A percentile compares a stretch with the other conserved stretches of the same genome.
phyloP scores from a whole-genome alignment of 495 filamentous ascomycete genomes.

The Cercophora sp. region DNA sequence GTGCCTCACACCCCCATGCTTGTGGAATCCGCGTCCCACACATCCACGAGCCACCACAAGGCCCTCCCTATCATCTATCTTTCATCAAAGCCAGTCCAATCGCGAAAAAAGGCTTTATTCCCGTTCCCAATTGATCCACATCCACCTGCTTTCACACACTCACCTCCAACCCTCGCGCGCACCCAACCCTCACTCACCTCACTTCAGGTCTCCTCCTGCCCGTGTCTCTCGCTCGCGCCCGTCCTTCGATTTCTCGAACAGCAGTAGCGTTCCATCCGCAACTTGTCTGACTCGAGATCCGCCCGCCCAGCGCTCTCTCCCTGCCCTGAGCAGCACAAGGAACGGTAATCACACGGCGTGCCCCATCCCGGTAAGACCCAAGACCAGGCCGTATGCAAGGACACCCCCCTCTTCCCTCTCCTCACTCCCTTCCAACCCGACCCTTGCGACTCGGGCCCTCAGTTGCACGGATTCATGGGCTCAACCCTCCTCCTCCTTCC shows the following conservation, averaged over 20 bases:
- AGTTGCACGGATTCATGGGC: slow-evolving; percentile 22
- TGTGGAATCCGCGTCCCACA: slow-evolving; percentile 2
- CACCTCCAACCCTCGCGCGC: too few species aligned
- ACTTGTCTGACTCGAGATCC: too few species aligned
- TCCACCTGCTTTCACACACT: too few species aligned
- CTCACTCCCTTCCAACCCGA: slow-evolving; percentile 7
- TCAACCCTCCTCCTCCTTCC: slow-evolving; percentile 17
- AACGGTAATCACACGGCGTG: not conserved
- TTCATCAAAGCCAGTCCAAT: slow-evolving; percentile 23
- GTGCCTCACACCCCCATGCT: not conserved
- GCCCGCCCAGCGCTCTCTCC: too few species aligned
- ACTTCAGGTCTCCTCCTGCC: not conserved
- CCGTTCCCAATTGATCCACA: slow-evolving; percentile 22
- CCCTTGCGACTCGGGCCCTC: slow-evolving; percentile 13
- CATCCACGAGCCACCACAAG: not conserved
- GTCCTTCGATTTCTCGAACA: not conserved
- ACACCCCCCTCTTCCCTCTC: slow-evolving; percentile 7
- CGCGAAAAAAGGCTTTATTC: slow-evolving; percentile 17
- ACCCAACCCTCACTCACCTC: too few species aligned
- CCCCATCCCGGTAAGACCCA: slow-evolving; percentile 4
- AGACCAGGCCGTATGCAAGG: not conserved
- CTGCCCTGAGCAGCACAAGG: not conserved
- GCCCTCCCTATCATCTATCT: slow-evolving; percentile 14
- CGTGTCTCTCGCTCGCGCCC: not conserved
- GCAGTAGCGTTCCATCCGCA: too few species aligned